These are phyloP conservation scores for Penicillium ochrochloron DNA, from an alignment of 495 filamentous ascomycete genomes.

Conservation along the genomic window DNA sequence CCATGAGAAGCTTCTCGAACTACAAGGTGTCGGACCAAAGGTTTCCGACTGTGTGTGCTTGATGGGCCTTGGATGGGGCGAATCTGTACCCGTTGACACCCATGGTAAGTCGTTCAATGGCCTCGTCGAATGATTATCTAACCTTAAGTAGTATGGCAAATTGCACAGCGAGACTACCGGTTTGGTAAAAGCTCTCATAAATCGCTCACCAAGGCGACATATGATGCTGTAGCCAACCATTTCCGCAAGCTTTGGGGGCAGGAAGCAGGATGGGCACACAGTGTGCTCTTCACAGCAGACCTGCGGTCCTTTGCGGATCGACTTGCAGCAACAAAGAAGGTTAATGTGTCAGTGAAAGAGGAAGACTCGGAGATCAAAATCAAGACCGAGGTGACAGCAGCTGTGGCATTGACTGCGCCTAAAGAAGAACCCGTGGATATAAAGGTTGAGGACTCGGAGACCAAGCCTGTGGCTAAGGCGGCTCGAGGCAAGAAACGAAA, in stretches of 20 bases:
- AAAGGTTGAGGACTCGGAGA: slow-evolving; percentile 33
- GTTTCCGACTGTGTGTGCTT: slow-evolving; percentile 96
- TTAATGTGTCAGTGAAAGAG: slow-evolving; percentile 41
- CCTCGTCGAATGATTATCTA: slow-evolving; percentile 8
- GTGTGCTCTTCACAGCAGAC: slow-evolving; percentile 94
- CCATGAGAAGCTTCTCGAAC: slow-evolving; percentile 75
- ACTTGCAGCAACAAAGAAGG: slow-evolving; percentile 52
- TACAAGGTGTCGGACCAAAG: slow-evolving; percentile 93
- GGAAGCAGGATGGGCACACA: slow-evolving; percentile 97
- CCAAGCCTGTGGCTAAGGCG: slow-evolving; percentile 17
- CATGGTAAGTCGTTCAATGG: slow-evolving; percentile 61
- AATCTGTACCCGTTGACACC: slow-evolving; percentile 94
- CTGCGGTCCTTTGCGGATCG: slow-evolving; percentile 80
- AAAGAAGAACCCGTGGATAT: slow-evolving; percentile 31
- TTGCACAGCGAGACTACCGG: slow-evolving; percentile 92
- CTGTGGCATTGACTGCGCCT: slow-evolving; percentile 33
- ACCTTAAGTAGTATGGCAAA: slow-evolving; percentile 79
- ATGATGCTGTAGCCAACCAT: slow-evolving; percentile 86
- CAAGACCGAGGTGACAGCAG: slow-evolving; percentile 36
- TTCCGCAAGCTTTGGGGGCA: slow-evolving; percentile 91
- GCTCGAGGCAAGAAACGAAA: slow-evolving; percentile 26
- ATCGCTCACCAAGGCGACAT: slow-evolving; percentile 84
- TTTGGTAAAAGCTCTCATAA: slow-evolving; percentile 86
- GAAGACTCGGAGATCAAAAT: slow-evolving; percentile 33
- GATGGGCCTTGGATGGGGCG: slow-evolving; percentile 97